Conservation (phyloP, 768 basidiomycete species). For the Infundibulicybe gibba region DNA sequence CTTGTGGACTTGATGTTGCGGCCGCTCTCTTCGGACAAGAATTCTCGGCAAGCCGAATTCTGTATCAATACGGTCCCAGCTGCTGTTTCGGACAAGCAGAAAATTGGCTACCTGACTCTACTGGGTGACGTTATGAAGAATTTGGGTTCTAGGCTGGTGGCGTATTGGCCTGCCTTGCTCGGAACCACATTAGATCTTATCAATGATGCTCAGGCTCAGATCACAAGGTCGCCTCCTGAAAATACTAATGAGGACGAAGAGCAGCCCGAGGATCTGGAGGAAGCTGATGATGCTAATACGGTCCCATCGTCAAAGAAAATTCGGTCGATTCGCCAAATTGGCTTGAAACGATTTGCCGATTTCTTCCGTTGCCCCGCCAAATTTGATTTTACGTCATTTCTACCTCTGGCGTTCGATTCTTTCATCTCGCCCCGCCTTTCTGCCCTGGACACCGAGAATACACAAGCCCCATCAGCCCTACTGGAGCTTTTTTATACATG, state of each 20-base stretch:
- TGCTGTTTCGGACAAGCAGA: constrained; percentile 54
- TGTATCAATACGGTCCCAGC: constrained; percentile 17
- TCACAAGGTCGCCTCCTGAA: constrained; percentile 28
- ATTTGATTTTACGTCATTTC: constrained; percentile 75
- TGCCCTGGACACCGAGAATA: constrained; percentile 77
- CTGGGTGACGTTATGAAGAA: constrained; percentile 82
- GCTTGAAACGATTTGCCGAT: constrained; percentile 81
- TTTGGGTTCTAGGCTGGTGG: constrained; percentile 67
- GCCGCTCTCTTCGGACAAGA: constrained; percentile 47
- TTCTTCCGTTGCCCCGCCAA: constrained; percentile 75
- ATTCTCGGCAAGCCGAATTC: constrained; percentile 21
- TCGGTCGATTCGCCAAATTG: constrained; percentile 76
- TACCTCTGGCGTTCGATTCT: constrained; percentile 59
- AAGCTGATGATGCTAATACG: constrained; percentile 22
- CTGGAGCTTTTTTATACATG: constrained; percentile 83
- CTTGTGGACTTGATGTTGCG: constrained; percentile 87
- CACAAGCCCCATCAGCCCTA: constrained; percentile 85
- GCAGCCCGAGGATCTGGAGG: constrained; percentile 31
- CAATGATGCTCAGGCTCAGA: constrained; percentile 56
- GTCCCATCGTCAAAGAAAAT: constrained; percentile 32
- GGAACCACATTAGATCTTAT: constrained; percentile 64
- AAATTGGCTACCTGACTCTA: constrained; percentile 81
- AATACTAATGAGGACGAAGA: constrained; percentile 23
- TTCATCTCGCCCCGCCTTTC: constrained; percentile 84
- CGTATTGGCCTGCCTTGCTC: constrained; percentile 75